Percentiles rank a stretch among this genome's conserved stretches.
These are phyloP conservation scores for Helianthus annuus DNA, from an alignment of 129 eudicot species.

Conservation along the genomic window DNA sequence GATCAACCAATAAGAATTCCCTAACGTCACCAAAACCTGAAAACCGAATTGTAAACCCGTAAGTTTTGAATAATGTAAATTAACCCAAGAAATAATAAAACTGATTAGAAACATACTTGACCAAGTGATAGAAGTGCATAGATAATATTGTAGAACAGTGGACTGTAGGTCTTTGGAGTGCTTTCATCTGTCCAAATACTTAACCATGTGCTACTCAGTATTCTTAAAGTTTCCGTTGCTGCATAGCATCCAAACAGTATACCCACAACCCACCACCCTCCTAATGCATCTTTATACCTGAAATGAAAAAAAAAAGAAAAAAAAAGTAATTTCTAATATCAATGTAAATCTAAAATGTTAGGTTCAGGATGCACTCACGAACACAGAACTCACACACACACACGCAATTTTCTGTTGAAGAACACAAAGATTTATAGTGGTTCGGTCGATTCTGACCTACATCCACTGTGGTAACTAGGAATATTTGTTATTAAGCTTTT, in stretches of 20 bases:
- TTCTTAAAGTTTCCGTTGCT: constrained; percentile 74
- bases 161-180: constrained; percentile 48
- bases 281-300: constrained; percentile 93
- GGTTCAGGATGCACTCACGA: no score
- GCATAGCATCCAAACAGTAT: constrained; percentile 67
- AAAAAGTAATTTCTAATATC: not conserved
- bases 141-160: constrained; percentile 67
- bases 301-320: not conserved
- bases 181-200: constrained; percentile 93
- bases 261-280: constrained; percentile 85
- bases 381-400: no score
- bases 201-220: constrained; percentile 93
- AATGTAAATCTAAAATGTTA: not conserved
- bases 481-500: no score
- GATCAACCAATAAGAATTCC: constrained; percentile 92
- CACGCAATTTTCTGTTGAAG: no score
- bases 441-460: no score
- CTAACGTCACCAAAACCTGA: constrained; percentile 82
- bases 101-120: constrained; percentile 52
- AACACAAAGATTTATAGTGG: no score
- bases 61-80: constrained; percentile 4
- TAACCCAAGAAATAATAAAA: not conserved
- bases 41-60: constrained; percentile 21
- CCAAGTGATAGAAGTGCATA: constrained; percentile 82
- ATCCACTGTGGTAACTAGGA: no score